Evolutionary conservation across 192 early-diverging fungal genomes (phyloP).

Genomic region (Backusella parvicylindrica): DNA sequence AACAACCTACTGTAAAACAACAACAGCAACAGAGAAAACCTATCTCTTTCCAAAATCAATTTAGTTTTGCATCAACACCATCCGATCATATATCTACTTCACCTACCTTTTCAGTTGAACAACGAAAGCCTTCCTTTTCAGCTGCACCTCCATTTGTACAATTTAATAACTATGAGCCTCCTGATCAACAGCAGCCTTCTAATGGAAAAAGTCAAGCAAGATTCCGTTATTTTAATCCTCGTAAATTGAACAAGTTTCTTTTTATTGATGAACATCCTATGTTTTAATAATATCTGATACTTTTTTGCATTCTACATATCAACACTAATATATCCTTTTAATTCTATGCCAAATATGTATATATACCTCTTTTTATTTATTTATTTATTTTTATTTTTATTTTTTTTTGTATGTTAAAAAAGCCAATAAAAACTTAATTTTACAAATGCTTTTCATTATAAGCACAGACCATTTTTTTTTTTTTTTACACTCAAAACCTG

Average conservation of each 20-base stretch:
- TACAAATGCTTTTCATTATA: background rate
- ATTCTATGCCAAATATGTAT: background rate
- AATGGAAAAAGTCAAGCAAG: constrained; percentile 23
- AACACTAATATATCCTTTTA: background rate
- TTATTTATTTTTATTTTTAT: background rate
- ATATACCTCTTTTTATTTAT: background rate
- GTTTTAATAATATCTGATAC: constrained; percentile 1
- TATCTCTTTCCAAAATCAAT: constrained; percentile 27
- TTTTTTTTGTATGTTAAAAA: background rate
- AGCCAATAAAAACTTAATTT: background rate
- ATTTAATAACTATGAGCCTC: constrained; percentile 6
- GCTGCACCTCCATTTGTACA: constrained; percentile 12
- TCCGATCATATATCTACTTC: background rate
- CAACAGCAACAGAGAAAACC: background rate
- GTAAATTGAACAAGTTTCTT: constrained; percentile 37
- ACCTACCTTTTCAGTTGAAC: background rate
- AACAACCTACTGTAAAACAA: constrained; percentile 4
- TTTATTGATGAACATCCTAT: constrained; percentile 41
- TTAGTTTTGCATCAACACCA: constrained; percentile 10
- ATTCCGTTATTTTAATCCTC: constrained; percentile 38
- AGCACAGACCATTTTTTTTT: background rate
- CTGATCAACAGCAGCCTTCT: background rate
- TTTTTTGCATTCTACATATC: background rate
- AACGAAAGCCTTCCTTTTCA: constrained; percentile 17
- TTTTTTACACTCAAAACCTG: too few species aligned